Evolutionary conservation across 495 filamentous ascomycete species (phyloP).

Genomic region (Aspergillus saccharolyticus): DNA sequence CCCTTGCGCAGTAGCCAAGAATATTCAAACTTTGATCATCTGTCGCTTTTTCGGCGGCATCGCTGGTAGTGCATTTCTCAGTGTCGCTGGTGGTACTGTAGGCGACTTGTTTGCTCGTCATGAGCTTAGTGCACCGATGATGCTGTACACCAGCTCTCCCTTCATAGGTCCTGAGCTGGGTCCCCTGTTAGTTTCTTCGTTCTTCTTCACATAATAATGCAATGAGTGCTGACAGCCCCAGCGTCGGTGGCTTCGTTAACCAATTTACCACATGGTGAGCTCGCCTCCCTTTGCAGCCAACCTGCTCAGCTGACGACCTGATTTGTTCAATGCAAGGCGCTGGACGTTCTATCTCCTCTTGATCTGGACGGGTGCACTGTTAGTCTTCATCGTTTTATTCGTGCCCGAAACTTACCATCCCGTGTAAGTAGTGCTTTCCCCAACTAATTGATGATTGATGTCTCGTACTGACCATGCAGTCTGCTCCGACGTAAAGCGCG

Average conservation of each 20-base stretch:
- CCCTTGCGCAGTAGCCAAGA: constrained; percentile 79
- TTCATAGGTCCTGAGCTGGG: constrained; percentile 62
- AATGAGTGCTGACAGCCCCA: constrained; percentile 16
- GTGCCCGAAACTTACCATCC: constrained; percentile 92
- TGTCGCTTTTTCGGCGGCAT: constrained; percentile 82
- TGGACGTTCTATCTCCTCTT: constrained; percentile 88
- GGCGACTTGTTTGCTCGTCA: constrained; percentile 79
- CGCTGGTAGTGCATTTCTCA: constrained; percentile 81
- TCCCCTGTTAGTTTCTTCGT: constrained; percentile 45
- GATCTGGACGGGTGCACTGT: constrained; percentile 68
- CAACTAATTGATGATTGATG: background rate
- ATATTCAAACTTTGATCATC: constrained; percentile 77
- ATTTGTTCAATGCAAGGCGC: constrained; percentile 36
- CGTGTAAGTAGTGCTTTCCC: constrained; percentile 36
- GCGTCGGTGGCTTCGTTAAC: constrained; percentile 69
- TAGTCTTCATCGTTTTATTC: constrained; percentile 59
- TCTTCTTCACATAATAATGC: constrained; percentile 39
- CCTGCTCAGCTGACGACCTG: constrained; percentile 11
- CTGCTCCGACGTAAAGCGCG: constrained; percentile 72
- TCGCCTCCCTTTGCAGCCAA: background rate
- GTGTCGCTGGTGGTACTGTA: constrained; percentile 85
- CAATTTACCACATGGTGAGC: constrained; percentile 63
- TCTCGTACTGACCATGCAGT: constrained; percentile 26
- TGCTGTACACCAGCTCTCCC: constrained; percentile 72
- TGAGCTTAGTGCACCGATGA: constrained; percentile 71